Percentiles rank a stretch among this genome's conserved stretches.
phyloP scores from a whole-genome alignment of 495 filamentous ascomycete species.

The Penicillium steckii region DNA sequence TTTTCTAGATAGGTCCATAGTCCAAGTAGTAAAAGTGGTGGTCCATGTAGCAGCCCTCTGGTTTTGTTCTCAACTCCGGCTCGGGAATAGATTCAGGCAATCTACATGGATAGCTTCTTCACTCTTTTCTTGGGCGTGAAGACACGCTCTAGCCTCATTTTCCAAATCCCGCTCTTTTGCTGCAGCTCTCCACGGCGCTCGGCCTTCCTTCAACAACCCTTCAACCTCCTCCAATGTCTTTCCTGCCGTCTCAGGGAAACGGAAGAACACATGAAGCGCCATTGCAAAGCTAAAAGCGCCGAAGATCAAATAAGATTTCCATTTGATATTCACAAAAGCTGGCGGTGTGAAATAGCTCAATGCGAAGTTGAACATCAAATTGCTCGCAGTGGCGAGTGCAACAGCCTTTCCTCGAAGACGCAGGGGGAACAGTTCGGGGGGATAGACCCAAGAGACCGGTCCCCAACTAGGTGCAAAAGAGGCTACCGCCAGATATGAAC shows the following conservation, averaged over 20 bases:
- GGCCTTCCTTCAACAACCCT: neutral
- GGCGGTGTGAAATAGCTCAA: slow-evolving; percentile 78
- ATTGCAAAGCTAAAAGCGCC: slow-evolving; percentile 72
- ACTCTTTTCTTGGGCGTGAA: neutral
- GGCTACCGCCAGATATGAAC: slow-evolving; percentile 67
- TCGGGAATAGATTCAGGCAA: neutral
- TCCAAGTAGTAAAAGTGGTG: too few species aligned
- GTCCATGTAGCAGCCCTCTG: too few species aligned
- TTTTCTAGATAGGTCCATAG: too few species aligned
- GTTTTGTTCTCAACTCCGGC: neutral
- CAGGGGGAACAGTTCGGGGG: slow-evolving; percentile 68
- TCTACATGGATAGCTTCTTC: neutral
- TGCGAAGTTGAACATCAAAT: slow-evolving; percentile 82
- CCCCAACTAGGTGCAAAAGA: slow-evolving; percentile 60
- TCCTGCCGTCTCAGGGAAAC: slow-evolving; percentile 78
- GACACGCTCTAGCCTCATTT: neutral
- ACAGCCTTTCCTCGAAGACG: slow-evolving; percentile 64
- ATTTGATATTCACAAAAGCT: slow-evolving; percentile 70
- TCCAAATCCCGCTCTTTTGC: neutral
- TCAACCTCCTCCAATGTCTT: slow-evolving; percentile 79
- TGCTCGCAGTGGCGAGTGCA: slow-evolving; percentile 65
- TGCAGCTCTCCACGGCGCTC: neutral
- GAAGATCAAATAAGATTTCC: slow-evolving; percentile 73
- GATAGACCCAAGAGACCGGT: slow-evolving; percentile 66
- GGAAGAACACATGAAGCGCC: slow-evolving; percentile 71